Percentiles rank a stretch among this genome's conserved stretches.
Conservation (phyloP, 371 early-diverging fungal species). For the Syncephalastrum sp. region DNA sequence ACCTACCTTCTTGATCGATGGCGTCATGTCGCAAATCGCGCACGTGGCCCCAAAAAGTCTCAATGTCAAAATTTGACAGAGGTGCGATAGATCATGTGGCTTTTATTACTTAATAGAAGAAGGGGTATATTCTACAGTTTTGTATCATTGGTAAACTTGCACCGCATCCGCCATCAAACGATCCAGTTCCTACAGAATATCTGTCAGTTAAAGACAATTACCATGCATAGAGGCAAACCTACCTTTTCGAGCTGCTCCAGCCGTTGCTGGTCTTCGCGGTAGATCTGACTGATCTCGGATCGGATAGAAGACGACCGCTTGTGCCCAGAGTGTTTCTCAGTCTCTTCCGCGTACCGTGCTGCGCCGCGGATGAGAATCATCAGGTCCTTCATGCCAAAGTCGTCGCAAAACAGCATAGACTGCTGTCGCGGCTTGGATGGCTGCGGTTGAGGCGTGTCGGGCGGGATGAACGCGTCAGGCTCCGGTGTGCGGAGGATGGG, state of each 20-base stretch:
- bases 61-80: too few species aligned
- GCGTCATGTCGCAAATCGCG: too few species aligned
- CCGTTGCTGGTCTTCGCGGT: constrained; percentile 33
- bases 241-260: constrained; percentile 51
- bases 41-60: too few species aligned
- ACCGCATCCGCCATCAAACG: constrained; percentile 37
- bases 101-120: too few species aligned
- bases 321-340: constrained; percentile 9
- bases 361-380: constrained; percentile 51
- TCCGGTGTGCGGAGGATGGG: constrained; percentile 1
- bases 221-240: constrained; percentile 4
- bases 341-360: constrained; percentile 24
- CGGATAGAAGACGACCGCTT: constrained; percentile 21
- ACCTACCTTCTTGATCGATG: too few species aligned
- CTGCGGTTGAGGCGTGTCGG: too few species aligned
- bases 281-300: constrained; percentile 36
- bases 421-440: constrained; percentile 7
- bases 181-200: constrained; percentile 32
- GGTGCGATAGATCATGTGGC: too few species aligned
- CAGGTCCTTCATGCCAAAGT: constrained; percentile 52
- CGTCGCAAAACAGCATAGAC: constrained; percentile 44
- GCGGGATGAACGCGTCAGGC: not conserved
- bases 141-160: constrained; percentile 20
- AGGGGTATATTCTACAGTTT: constrained; percentile 1
- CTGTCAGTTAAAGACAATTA: not conserved